Percentiles rank a stretch among this genome's conserved stretches.
Evolutionary conservation across 768 basidiomycete species (phyloP).

Genomic region (Lactarius tabidus): DNA sequence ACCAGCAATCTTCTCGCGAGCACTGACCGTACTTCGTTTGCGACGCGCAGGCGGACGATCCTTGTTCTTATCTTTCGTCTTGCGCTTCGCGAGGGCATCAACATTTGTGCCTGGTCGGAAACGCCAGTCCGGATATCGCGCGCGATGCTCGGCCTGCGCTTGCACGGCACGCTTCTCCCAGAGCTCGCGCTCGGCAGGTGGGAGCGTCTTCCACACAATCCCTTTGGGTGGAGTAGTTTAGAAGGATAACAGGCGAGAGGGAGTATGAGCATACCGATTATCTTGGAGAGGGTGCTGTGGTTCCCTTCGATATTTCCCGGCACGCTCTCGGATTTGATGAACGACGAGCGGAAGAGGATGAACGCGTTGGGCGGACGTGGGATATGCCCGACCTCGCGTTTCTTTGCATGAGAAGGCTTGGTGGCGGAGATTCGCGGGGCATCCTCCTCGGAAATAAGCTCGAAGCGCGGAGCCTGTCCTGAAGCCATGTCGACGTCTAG

Average conservation of each 20-base stretch:
- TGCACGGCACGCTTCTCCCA: constrained; percentile 74
- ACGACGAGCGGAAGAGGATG: constrained; percentile 78
- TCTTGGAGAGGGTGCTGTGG: constrained; percentile 75
- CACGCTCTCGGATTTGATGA: constrained; percentile 69
- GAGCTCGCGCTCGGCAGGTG: constrained; percentile 59
- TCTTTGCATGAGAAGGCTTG: constrained; percentile 49
- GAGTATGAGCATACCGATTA: constrained; percentile 54
- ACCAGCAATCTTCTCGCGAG: constrained; percentile 30
- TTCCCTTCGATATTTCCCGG: constrained; percentile 77
- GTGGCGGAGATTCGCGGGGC: constrained; percentile 32
- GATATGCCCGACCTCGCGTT: constrained; percentile 69
- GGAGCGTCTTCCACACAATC: constrained; percentile 69
- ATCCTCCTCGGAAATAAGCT: constrained; percentile 30
- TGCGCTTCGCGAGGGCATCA: constrained; percentile 31
- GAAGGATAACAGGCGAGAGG: not conserved
- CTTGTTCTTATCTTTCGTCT: constrained; percentile 36
- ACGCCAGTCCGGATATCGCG: constrained; percentile 76
- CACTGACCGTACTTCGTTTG: constrained; percentile 32
- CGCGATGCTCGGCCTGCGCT: constrained; percentile 70
- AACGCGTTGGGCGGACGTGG: constrained; percentile 84
- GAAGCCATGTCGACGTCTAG: constrained; percentile 29
- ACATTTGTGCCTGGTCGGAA: constrained; percentile 63
- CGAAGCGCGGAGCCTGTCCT: constrained; percentile 31
- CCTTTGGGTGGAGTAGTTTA: constrained; percentile 37
- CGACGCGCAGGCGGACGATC: constrained; percentile 38